Percentiles rank a stretch among this genome's conserved stretches.
Evolutionary conservation across 2,329 filamentous ascomycete genomes (phyloP).

Genomic region (Cladosporium sp.): DNA sequence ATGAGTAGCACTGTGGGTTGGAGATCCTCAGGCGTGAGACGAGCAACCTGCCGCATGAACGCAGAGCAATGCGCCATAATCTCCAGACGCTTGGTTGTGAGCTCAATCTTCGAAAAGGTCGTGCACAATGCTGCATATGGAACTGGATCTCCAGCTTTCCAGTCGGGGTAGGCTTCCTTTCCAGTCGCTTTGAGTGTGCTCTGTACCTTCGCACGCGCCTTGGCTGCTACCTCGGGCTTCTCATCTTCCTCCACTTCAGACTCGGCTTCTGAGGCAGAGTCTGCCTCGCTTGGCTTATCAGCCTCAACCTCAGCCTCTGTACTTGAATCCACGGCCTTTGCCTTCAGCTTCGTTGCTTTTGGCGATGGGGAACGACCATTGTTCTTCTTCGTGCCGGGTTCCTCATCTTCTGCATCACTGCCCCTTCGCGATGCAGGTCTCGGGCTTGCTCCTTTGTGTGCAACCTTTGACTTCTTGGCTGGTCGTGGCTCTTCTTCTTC

Average conservation of each 20-base stretch:
- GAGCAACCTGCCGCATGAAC: slow-evolving; percentile 90
- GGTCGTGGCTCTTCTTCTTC: slow-evolving; percentile 17
- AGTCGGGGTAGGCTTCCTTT: slow-evolving; percentile 89
- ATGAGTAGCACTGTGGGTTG: slow-evolving; percentile 87
- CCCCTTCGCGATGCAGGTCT: slow-evolving; percentile 16
- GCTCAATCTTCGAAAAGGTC: slow-evolving; percentile 90
- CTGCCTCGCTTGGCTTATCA: slow-evolving; percentile 8
- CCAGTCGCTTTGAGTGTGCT: slow-evolving; percentile 63
- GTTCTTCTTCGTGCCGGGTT: slow-evolving; percentile 28
- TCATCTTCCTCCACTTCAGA: slow-evolving; percentile 51
- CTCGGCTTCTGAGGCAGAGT: slow-evolving; percentile 28
- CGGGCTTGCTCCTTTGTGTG: background rate
- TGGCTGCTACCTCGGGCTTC: slow-evolving; percentile 67
- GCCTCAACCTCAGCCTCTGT: slow-evolving; percentile 18
- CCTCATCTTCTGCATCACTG: slow-evolving; percentile 43
- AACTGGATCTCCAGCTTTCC: slow-evolving; percentile 82
- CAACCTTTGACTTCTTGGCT: background rate
- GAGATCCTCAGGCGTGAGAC: slow-evolving; percentile 82
- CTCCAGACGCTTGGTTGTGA: slow-evolving; percentile 85
- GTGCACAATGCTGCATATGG: slow-evolving; percentile 92
- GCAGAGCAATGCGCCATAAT: slow-evolving; percentile 86
- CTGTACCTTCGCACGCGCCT: slow-evolving; percentile 77
- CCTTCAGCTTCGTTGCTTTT: background rate
- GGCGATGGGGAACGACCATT: background rate
- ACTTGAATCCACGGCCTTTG: slow-evolving; percentile 1